phyloP scores from a whole-genome alignment of 2,329 filamentous ascomycete genomes.

The Colletotrichum euphorbiae region DNA sequence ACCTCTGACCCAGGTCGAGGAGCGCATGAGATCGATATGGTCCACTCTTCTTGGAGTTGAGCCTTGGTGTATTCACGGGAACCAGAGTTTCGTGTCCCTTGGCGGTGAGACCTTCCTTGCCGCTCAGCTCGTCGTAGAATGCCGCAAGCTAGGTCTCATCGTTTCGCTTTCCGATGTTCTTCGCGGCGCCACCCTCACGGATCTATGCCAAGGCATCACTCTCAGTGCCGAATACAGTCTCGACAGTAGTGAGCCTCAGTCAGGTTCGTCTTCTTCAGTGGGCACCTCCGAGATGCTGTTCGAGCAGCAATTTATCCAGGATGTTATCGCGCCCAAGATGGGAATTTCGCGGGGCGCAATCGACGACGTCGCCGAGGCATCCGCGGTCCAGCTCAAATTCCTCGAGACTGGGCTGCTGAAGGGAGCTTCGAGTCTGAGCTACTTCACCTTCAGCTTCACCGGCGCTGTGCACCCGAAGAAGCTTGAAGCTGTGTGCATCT shows the following conservation, averaged over 20 bases:
- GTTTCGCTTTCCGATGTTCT: slow-evolving; percentile 59
- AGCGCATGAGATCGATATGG: slow-evolving; percentile 62
- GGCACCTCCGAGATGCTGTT: slow-evolving; percentile 32
- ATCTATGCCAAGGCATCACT: slow-evolving; percentile 55
- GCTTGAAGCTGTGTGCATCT: slow-evolving; percentile 60
- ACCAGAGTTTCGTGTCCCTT: slow-evolving; percentile 58
- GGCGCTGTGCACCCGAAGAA: slow-evolving; percentile 55
- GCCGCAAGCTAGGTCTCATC: slow-evolving; percentile 55
- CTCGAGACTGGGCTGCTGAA: slow-evolving; percentile 61
- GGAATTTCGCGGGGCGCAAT: slow-evolving; percentile 56
- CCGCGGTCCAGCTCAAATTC: slow-evolving; percentile 59
- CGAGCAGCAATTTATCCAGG: slow-evolving; percentile 53
- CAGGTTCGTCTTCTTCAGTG: not conserved
- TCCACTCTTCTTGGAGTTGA: slow-evolving; percentile 55
- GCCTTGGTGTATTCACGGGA: slow-evolving; percentile 53
- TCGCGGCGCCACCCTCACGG: slow-evolving; percentile 54
- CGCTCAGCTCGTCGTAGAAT: slow-evolving; percentile 56
- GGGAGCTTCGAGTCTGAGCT: slow-evolving; percentile 58
- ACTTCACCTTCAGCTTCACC: slow-evolving; percentile 61
- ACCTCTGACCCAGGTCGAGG: slow-evolving; percentile 60
- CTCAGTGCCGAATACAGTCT: slow-evolving; percentile 33
- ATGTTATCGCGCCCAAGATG: slow-evolving; percentile 56
- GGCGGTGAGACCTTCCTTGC: slow-evolving; percentile 61
- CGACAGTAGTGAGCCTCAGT: slow-evolving; percentile 11
- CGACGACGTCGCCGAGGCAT: slow-evolving; percentile 61